Evolutionary conservation across 2,329 filamentous ascomycete genomes (phyloP).

Genomic region (Aureobasidium sp.): DNA sequence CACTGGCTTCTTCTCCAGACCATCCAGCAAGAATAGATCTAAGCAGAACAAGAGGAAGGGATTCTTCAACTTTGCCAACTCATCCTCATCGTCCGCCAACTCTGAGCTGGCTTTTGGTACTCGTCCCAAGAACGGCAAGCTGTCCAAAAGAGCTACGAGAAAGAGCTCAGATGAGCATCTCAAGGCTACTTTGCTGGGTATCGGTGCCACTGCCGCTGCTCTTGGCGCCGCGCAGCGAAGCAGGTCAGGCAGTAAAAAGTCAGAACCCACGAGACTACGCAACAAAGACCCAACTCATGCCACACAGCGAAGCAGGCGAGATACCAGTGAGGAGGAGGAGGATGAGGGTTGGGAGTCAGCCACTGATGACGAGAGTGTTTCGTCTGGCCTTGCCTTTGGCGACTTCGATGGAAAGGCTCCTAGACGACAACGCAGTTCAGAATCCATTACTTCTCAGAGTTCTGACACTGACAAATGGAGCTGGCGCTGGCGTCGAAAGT

Average conservation of each 20-base stretch:
- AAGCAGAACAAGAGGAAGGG: slow-evolving; percentile 30
- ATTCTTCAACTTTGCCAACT: slow-evolving; percentile 45
- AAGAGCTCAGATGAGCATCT: slow-evolving; percentile 39
- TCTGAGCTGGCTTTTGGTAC: slow-evolving; percentile 41
- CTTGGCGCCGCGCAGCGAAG: slow-evolving; percentile 36
- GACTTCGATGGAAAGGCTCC: slow-evolving; percentile 33
- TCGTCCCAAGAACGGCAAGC: slow-evolving; percentile 19
- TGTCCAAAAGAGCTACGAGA: slow-evolving; percentile 14
- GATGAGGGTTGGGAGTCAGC: slow-evolving; percentile 50
- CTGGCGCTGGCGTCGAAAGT: slow-evolving; percentile 53
- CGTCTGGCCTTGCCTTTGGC: slow-evolving; percentile 57
- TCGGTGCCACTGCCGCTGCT: slow-evolving; percentile 44
- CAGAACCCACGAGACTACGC: slow-evolving; percentile 31
- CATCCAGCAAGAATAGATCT: slow-evolving; percentile 20
- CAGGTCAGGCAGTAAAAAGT: slow-evolving; percentile 23
- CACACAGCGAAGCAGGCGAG: slow-evolving; percentile 16
- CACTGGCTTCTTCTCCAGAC: slow-evolving; percentile 26
- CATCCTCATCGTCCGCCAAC: slow-evolving; percentile 40
- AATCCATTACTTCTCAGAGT: slow-evolving; percentile 47
- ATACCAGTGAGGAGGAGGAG: slow-evolving; percentile 40
- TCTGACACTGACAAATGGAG: slow-evolving; percentile 52
- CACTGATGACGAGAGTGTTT: slow-evolving; percentile 48
- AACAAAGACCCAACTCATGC: slow-evolving; percentile 24
- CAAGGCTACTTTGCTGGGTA: slow-evolving; percentile 39
- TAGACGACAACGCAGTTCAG: slow-evolving; percentile 39